Base-by-base conservation (phyloP, 192 early-diverging fungal genomes). In the Thamnidium elegans region DNA sequence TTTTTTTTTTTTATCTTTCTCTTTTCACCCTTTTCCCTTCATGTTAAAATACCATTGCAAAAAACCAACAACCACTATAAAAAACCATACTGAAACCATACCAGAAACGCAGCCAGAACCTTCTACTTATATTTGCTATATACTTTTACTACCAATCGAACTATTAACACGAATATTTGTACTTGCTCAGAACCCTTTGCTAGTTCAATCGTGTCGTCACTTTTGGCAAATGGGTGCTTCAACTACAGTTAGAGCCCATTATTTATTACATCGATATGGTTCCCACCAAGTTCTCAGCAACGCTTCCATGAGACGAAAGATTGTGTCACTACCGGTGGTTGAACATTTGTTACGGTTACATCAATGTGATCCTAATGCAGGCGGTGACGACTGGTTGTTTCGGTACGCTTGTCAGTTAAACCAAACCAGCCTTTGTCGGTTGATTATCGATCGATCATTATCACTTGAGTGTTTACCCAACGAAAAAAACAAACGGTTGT, bases 121-220 rank as follows among this genome's bases (percentile, higher is more conserved):
- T 39, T 39, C 7, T 4, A 39, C 36, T 39, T 6, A 6, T 39
- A 39, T 4, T 48, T 39, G 23, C 20, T 42, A 3, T 26, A 11
- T 70, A 23, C 54, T 46, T 20, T 30, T 30, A 31, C 53, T 76
- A 2, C 74, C 74, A 23, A 32, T 63, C 14, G 74, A 76, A 52
- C 70, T 76, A 14, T 34, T 58, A 51, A 54, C 55, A 2, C 62
- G 62, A 13, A 76, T 76, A 32, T 76, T 76, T 54, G 45, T 72
- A 4, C n/a, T 71, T 32, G 46, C 69, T 7, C 74, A 71, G 66
- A 76, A 67, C 61, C 60, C 69, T 21, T 32, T 36, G 3, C 31
- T 76, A 4, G 55, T 48, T 10, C 13, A 39, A 4, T 56, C 50
- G n/a, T 64, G 42, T 3, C 36, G 30, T 20, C 21, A 54, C 4